Evolutionary conservation across 164 flowering plant genomes (phyloP), one percentile per base, ranked within the genome.

Genomic region (Magnolia kwangsiensis): DNA sequence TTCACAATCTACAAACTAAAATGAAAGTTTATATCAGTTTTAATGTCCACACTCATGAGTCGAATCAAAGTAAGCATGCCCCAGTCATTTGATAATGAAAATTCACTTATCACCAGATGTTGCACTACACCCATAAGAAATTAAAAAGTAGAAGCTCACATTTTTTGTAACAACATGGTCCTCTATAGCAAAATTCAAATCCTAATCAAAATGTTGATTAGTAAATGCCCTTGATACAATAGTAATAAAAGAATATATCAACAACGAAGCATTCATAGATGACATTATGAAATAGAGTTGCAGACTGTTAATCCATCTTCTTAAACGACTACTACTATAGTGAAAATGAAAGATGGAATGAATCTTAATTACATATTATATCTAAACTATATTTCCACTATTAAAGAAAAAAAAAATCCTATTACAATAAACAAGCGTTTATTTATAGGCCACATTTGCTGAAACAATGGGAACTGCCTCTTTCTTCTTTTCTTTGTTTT

Each of bases 141-240:
- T 64, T 64, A 5, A n/a, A 16, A 67, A 29, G 19, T 8, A 8
- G 23, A 64, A 11, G 18, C 58, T 51, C 61, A 96, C 99, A 94
- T 92, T 94, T 83, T 91, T 93, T 16, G 99, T 88, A 59, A 94
- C 95, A 75, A 95, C 95, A 82, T 96, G 98, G 77, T 92, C 98
- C 79, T 94, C 98, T 69, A 86, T 88, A 20, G 98, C 92, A 85
- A 94, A 96, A 85, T 92, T 94, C 74, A 96, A 75, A 82, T 94
- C 98, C 74, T 89, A 95, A 77, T 94, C 99, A 78, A 94, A 96
- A 87, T 96, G 97, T 64, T 89, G 97, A 66, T 92, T 90, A 14
- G 85, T 87, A 82, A 96, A 96, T 63, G 87, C 75, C 97, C 99
- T 98, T 96, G 89, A 4, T 74, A 73, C n/a, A 78, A 68, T 75